These are phyloP conservation scores for Amaranthus palmeri DNA, from an alignment of 148 eudicot genomes.

Conservation along the genomic window DNA sequence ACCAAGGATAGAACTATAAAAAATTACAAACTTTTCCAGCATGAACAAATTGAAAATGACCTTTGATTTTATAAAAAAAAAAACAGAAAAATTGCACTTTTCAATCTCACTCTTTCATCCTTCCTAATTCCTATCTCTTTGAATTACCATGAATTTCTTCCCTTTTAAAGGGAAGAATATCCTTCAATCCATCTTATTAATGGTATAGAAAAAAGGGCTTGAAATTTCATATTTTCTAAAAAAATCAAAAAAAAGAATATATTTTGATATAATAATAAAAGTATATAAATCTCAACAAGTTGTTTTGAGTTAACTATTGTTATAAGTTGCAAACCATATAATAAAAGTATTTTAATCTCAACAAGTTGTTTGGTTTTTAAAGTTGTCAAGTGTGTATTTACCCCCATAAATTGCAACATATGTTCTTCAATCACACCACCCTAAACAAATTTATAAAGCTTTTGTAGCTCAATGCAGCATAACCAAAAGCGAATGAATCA, in stretches of 20 bases:
- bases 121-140: slow-evolving; percentile 4
- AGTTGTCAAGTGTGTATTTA: slow-evolving; percentile 67
- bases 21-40: slow-evolving; percentile 17
- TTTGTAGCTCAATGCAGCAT: background rate
- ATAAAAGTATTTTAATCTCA: too few relatives aligned
- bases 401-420: slow-evolving; percentile 92
- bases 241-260: slow-evolving; percentile 2
- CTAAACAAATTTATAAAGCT: slow-evolving; percentile 30
- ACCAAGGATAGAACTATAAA: slow-evolving; percentile 16
- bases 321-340: too few relatives aligned
- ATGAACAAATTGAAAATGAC: slow-evolving; percentile 30
- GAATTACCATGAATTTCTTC: slow-evolving; percentile 30
- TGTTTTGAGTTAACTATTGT: too few relatives aligned
- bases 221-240: background rate
- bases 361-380: too few relatives aligned
- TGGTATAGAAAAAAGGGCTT: background rate
- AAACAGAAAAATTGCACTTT: background rate
- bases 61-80: slow-evolving; percentile 30
- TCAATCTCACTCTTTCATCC: background rate
- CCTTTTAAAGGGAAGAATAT: slow-evolving; percentile 13
- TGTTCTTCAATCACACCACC: slow-evolving; percentile 97
- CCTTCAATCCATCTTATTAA: background rate
- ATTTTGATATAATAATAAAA: background rate
- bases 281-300: too few relatives aligned
- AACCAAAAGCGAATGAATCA: background rate